Evolutionary conservation across 306 rosid species (phyloP).

Genomic region (Fagus crenata): DNA sequence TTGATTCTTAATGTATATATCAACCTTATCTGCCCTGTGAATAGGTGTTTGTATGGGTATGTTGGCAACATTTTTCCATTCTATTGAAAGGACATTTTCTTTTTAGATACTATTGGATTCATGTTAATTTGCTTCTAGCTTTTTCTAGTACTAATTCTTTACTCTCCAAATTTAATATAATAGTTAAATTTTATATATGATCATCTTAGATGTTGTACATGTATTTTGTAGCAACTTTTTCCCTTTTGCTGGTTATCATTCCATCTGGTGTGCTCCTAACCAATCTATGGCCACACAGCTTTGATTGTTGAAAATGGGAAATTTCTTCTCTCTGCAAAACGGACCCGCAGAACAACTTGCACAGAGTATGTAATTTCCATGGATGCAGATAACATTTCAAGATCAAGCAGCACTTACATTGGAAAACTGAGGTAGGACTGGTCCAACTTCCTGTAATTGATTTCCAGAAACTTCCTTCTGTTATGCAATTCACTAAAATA

Average conservation of each 20-base stretch:
- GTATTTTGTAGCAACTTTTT: not conserved
- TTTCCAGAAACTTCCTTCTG: not conserved
- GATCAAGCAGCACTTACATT: slow-evolving; percentile 77
- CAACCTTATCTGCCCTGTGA: not conserved
- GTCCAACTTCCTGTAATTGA: not conserved
- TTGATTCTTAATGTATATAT: not conserved
- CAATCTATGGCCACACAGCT: slow-evolving; percentile 47
- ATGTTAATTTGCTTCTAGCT: too few relatives aligned
- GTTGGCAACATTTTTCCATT: not conserved
- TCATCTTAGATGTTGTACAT: too few relatives aligned
- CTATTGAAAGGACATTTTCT: too few relatives aligned
- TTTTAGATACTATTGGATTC: too few relatives aligned
- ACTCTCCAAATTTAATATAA: too few relatives aligned
- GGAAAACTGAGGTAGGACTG: slow-evolving; percentile 74
- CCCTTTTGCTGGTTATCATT: not conserved
- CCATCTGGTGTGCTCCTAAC: slow-evolving; percentile 19
- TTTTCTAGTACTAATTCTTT: too few relatives aligned
- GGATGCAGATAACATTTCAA: slow-evolving; percentile 79
- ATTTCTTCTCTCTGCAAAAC: slow-evolving; percentile 89
- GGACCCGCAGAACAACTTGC: slow-evolving; percentile 77
- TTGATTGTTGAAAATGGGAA: slow-evolving; percentile 87
- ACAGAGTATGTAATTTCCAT: slow-evolving; percentile 85
- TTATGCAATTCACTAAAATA: not conserved
- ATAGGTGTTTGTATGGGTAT: not conserved
- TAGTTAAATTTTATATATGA: too few relatives aligned